These are phyloP conservation scores for Yamadazyma spencermartinsiae DNA, from an alignment of 1,139 yeast genomes.

Conservation along the genomic window DNA sequence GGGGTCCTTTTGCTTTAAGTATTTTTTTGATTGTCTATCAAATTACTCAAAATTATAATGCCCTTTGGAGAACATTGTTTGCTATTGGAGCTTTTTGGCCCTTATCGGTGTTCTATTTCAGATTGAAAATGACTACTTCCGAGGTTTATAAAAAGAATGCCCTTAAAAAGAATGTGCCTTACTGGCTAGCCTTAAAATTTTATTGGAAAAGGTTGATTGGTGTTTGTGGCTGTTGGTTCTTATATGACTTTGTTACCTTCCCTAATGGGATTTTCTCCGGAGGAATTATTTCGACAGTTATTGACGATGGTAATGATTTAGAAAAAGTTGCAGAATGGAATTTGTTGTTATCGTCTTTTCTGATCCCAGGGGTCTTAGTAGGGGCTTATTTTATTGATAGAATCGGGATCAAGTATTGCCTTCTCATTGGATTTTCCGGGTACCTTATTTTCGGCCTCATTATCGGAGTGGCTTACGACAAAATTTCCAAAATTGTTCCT, in stretches of 20 bases:
- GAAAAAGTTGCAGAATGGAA: conserved; percentile 51
- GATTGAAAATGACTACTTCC: conserved; percentile 70
- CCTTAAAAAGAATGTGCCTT: conserved; percentile 45
- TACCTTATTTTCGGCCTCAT: conserved; percentile 50
- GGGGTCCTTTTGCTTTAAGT: conserved; percentile 75
- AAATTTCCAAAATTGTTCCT: conserved; percentile 40
- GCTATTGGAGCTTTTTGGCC: conserved; percentile 81
- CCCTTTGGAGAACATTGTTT: conserved; percentile 73
- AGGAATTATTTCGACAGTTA: conserved; percentile 42
- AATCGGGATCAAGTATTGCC: conserved; percentile 48
- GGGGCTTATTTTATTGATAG: conserved; percentile 44
- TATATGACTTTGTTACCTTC: conserved; percentile 53
- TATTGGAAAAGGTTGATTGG: conserved; percentile 50
- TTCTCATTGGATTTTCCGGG: conserved; percentile 46
- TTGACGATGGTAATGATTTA: conserved; percentile 28
- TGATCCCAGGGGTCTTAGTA: conserved; percentile 48
- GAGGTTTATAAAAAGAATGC: conserved; percentile 49
- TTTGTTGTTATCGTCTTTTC: conserved; percentile 42
- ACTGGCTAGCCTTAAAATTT: conserved; percentile 44
- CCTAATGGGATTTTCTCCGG: conserved; percentile 54
- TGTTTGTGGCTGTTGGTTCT: conserved; percentile 49
- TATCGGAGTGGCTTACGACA: conserved; percentile 47
- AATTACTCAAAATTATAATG: conserved; percentile 53
- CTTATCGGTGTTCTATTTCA: conserved; percentile 66
- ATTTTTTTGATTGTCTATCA: conserved; percentile 66